phyloP scores from a whole-genome alignment of 2,329 filamentous ascomycete genomes.

The Fusarium luffae region DNA sequence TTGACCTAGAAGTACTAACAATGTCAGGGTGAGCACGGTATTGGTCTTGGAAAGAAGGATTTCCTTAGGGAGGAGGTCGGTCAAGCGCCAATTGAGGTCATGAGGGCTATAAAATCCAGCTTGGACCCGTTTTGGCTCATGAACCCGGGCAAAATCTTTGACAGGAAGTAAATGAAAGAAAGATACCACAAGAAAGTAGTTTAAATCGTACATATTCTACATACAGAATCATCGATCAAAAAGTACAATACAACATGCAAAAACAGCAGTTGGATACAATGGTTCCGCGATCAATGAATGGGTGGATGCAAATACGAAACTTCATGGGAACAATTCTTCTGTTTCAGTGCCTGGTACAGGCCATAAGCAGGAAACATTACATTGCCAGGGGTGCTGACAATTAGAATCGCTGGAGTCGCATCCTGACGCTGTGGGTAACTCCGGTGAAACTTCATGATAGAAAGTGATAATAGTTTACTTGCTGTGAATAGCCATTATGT shows the following conservation, averaged over 20 bases:
- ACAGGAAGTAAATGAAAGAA: not conserved
- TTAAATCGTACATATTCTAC: not conserved
- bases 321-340: too few species aligned
- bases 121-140: slow-evolving; percentile 88
- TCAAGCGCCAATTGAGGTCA: slow-evolving; percentile 80
- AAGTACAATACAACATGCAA: not conserved
- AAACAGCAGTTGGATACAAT: not conserved
- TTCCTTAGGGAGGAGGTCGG: slow-evolving; percentile 83
- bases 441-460: not conserved
- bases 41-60: slow-evolving; percentile 88
- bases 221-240: not conserved
- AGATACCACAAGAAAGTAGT: too few species aligned
- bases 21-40: slow-evolving; percentile 76
- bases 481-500: too few species aligned
- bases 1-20: accelerated
- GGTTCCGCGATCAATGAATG: too few species aligned
- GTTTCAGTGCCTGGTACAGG: not conserved
- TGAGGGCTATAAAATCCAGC: slow-evolving; percentile 83
- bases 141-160: slow-evolving; percentile 87
- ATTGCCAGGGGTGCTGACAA: too few species aligned
- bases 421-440: too few species aligned
- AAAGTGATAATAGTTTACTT: not conserved
- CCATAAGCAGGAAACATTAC: too few species aligned
- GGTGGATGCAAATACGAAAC: too few species aligned
- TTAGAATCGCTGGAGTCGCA: too few species aligned